Evolutionary conservation across 2,329 filamentous ascomycete species (phyloP).

Genomic region (Microdochium bolleyi): DNA sequence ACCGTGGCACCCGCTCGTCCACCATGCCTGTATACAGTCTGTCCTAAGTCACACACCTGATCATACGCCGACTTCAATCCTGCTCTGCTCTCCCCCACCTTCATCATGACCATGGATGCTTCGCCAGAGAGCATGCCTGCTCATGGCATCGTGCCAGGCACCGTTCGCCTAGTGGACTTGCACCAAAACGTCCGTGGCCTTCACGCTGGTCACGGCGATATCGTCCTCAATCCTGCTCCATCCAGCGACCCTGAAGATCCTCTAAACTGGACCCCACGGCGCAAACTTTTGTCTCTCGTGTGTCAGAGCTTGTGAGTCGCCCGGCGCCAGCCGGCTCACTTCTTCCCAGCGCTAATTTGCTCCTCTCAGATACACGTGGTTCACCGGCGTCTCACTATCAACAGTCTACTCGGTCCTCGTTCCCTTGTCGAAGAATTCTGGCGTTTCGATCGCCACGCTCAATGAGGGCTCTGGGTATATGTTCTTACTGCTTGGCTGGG

Average conservation of each 20-base stretch:
- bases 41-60: neutral
- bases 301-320: slow-evolving; percentile 15
- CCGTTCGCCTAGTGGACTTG: slow-evolving; percentile 30
- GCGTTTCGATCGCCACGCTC: slow-evolving; percentile 14
- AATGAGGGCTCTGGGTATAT: slow-evolving; percentile 22
- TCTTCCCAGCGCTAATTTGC: slow-evolving; percentile 17
- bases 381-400: slow-evolving; percentile 27
- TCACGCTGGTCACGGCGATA: slow-evolving; percentile 26
- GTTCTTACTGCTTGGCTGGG: slow-evolving; percentile 34
- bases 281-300: slow-evolving; percentile 16
- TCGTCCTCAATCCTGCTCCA: slow-evolving; percentile 42
- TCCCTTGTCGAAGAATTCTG: slow-evolving; percentile 14
- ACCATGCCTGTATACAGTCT: neutral
- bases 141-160: slow-evolving; percentile 22
- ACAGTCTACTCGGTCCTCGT: slow-evolving; percentile 21
- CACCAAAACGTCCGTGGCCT: slow-evolving; percentile 20
- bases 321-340: slow-evolving; percentile 14
- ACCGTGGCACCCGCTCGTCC: too few relatives aligned
- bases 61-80: neutral
- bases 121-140: neutral
- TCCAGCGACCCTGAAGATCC: slow-evolving; percentile 43
- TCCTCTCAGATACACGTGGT: slow-evolving; percentile 23
- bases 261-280: slow-evolving; percentile 35
- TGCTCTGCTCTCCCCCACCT: neutral
- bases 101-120: neutral